Evolutionary conservation across 73 alveolate genomes (phyloP).

Genomic region (Stentor roeselii): DNA sequence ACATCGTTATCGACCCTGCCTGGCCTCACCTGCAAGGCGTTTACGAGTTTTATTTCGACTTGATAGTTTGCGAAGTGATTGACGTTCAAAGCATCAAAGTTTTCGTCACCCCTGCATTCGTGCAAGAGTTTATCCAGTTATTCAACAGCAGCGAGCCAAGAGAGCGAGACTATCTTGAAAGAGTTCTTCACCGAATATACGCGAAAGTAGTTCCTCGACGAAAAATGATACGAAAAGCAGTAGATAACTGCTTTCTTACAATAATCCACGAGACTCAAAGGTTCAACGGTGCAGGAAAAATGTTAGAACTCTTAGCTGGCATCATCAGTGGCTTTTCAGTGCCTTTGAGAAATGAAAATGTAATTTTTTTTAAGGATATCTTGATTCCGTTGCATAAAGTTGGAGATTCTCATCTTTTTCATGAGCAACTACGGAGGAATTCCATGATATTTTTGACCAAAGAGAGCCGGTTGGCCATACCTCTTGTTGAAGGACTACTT

Average conservation of each 20-base stretch:
- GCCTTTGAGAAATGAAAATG: conserved; percentile 90
- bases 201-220: conserved; percentile 85
- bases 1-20: conserved; percentile 58
- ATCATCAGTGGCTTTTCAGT: conserved; percentile 91
- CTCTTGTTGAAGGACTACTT: conserved; percentile 78
- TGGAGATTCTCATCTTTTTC: conserved; percentile 79
- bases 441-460: conserved; percentile 78
- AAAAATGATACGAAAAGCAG: conserved; percentile 80
- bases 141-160: conserved; percentile 72
- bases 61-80: conserved; percentile 58
- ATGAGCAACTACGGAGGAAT: conserved; percentile 84
- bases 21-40: conserved; percentile 76
- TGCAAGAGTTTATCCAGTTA: conserved; percentile 64
- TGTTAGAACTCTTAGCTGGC: conserved; percentile 79
- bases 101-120: conserved; percentile 63
- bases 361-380: conserved; percentile 77
- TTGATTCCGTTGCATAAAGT: conserved; percentile 89
- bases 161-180: conserved; percentile 77
- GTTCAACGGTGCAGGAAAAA: conserved; percentile 87
- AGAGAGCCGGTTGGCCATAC: conserved; percentile 66
- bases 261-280: conserved; percentile 82
- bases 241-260: conserved; percentile 81
- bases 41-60: conserved; percentile 60
- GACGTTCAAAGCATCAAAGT: conserved; percentile 62
- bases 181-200: conserved; percentile 77